phyloP scores from a whole-genome alignment of 768 basidiomycete genomes.

The Pseudohyphozyma bogoriensis region DNA sequence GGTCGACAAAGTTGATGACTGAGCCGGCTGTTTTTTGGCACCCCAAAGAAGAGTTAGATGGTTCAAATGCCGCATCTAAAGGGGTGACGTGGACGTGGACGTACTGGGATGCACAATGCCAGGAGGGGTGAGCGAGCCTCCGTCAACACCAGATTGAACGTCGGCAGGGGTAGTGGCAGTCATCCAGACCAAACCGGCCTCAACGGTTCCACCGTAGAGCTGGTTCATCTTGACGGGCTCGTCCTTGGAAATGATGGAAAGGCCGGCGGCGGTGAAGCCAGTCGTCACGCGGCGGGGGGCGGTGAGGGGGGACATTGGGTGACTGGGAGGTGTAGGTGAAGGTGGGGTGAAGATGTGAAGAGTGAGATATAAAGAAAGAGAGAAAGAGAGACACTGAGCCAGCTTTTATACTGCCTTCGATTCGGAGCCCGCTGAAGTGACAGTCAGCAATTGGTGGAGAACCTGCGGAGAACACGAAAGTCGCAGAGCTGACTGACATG shows the following conservation, averaged over 20 bases:
- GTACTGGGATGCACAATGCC: not conserved
- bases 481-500: too few relatives aligned
- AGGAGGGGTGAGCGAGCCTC: not conserved
- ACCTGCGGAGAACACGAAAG: too few relatives aligned
- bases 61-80: not conserved
- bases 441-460: too few relatives aligned
- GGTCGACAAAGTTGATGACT: slow-evolving; percentile 7
- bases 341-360: too few relatives aligned
- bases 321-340: too few relatives aligned
- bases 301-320: too few relatives aligned
- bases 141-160: not conserved
- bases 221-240: not conserved
- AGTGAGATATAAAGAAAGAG: too few relatives aligned
- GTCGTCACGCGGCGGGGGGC: slow-evolving; percentile 3
- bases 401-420: too few relatives aligned
- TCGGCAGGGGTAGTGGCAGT: not conserved
- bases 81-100: not conserved
- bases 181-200: not conserved
- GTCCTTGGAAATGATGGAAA: not conserved
- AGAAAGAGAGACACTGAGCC: too few relatives aligned
- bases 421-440: too few relatives aligned
- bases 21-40: not conserved
- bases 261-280: not conserved
- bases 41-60: not conserved
- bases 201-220: not conserved